phyloP scores from a whole-genome alignment of 2,329 filamentous ascomycete genomes.

The Aspergillus aculeatus region DNA sequence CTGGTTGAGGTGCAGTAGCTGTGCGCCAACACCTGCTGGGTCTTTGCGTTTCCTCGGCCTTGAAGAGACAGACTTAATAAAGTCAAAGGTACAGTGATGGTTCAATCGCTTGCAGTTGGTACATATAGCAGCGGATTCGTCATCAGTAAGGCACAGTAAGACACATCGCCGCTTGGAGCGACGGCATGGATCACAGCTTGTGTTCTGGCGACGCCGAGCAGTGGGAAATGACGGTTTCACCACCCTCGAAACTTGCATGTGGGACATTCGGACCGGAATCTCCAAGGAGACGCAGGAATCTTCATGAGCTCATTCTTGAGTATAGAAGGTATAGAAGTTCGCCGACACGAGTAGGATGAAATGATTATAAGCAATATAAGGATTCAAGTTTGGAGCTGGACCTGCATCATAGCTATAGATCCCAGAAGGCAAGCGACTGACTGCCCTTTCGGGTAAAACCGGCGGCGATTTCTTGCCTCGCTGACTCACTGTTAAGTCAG shows the following conservation, averaged over 20 bases:
- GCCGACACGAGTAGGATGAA: no score
- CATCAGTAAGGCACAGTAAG: conserved; percentile 7
- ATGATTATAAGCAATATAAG: no score
- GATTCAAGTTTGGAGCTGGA: no score
- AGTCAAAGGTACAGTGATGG: conserved; percentile 24
- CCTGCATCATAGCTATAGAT: no score
- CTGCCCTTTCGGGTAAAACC: not conserved
- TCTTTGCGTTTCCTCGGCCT: not conserved
- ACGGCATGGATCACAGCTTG: conserved; percentile 27
- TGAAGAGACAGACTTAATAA: conserved; percentile 8
- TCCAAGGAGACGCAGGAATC: no score
- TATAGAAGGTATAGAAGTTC: no score
- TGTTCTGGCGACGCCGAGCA: conserved; percentile 22
- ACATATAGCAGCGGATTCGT: conserved; percentile 7
- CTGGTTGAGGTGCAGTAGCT: not conserved
- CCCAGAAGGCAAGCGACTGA: not conserved
- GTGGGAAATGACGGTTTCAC: not conserved
- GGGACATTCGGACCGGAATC: not conserved
- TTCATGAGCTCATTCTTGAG: no score
- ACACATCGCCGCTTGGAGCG: conserved; percentile 28
- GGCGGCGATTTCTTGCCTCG: not conserved
- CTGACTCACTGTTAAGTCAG: not conserved
- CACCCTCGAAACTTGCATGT: not conserved
- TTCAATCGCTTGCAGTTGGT: conserved; percentile 21
- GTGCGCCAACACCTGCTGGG: not conserved